These are phyloP conservation scores for Cyathus striatus DNA, from an alignment of 768 basidiomycete species.

Conservation along the genomic window DNA sequence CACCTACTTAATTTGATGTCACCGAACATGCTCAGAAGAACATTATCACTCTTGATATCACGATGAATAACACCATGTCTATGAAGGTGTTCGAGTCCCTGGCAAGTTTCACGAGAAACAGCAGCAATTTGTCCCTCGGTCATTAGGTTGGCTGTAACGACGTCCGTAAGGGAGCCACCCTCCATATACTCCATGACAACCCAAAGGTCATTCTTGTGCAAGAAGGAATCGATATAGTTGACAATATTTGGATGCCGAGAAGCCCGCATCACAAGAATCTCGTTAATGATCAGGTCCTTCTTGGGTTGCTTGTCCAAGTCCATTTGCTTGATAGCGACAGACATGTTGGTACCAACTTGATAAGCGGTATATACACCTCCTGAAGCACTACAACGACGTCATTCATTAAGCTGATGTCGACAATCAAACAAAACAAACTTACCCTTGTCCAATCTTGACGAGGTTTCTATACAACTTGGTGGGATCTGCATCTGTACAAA, in stretches of 20 bases:
- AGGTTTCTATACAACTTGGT: slow-evolving; percentile 89
- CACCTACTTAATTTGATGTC: slow-evolving; percentile 97
- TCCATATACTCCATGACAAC: slow-evolving; percentile 99
- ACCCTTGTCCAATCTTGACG: slow-evolving; percentile 99
- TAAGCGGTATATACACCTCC: slow-evolving; percentile 99
- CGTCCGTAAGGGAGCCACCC: slow-evolving; percentile 90
- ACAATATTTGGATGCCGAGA: slow-evolving; percentile 98
- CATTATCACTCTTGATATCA: slow-evolving; percentile 99
- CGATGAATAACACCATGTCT: slow-evolving; percentile 96
- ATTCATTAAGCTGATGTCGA: slow-evolving; percentile 4
- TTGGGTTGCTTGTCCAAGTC: slow-evolving; percentile 99
- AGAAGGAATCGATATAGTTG: slow-evolving; percentile 98
- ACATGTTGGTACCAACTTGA: slow-evolving; percentile 90
- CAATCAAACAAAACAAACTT: slow-evolving; percentile 19
- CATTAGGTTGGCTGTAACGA: slow-evolving; percentile 95
- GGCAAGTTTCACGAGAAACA: slow-evolving; percentile 87
- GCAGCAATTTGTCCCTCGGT: slow-evolving; percentile 98
- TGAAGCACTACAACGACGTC: slow-evolving; percentile 59
- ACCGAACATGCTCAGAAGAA: slow-evolving; percentile 85
- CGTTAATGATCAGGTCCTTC: slow-evolving; percentile 99
- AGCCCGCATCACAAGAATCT: slow-evolving; percentile 98
- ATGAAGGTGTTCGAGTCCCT: slow-evolving; percentile 93
- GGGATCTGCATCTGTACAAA: slow-evolving; percentile 97
- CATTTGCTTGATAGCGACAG: slow-evolving; percentile 99
- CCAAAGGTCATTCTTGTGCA: slow-evolving; percentile 98